Base-by-base conservation (phyloP, 495 filamentous ascomycete genomes). In the Hypoxylon lenormandii region DNA sequence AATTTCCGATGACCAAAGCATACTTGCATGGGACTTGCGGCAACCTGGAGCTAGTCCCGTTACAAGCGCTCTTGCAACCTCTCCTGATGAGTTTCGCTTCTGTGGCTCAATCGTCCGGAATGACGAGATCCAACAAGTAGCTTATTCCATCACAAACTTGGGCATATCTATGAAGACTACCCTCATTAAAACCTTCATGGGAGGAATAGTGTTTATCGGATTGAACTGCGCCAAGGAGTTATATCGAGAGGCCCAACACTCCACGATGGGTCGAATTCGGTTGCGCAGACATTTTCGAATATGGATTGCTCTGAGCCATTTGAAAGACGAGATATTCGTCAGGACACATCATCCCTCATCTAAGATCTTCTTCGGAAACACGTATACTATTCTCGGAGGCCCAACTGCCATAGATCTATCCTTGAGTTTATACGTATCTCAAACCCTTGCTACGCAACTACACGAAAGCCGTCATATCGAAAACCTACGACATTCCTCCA, bases 21-120 rank as follows among this genome's bases (percentile, higher is more conserved):
- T 79, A 0, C 52, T 80, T 4, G 77, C 75, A 2, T 79, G 76
- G 77, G 49, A 55, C 13, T 2, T n/a, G 0, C 30, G 1, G 4
- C 8, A 0, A 18, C 42, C 40, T 43, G 15, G 37, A 40, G 8
- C 11, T 40, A 40, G 37, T 0, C 12, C 1, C n/a, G n/a, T n/a
- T n/a, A 54, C 62, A 5, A 60, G 66, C 21, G 54, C 60, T 11
- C 33, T 77, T 1, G 74, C 74, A 6, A 15, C 22, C 0, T 70
- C 68, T 0, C 73, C 75, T 10, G 10, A 19, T 3, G 45, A 42
- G 6, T 77, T 77, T n/a, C 60, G 46, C 0, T 56, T 53, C 12
- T 70, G 62, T 22, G 67, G 57, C 7, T 75, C 73, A 7, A 69
- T 75, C 16, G 66, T 65, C 1, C 48, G 43, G 21, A 23, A 23